Conservation (phyloP, 2,329 filamentous ascomycete genomes). For the Emergomyces orientalis region DNA sequence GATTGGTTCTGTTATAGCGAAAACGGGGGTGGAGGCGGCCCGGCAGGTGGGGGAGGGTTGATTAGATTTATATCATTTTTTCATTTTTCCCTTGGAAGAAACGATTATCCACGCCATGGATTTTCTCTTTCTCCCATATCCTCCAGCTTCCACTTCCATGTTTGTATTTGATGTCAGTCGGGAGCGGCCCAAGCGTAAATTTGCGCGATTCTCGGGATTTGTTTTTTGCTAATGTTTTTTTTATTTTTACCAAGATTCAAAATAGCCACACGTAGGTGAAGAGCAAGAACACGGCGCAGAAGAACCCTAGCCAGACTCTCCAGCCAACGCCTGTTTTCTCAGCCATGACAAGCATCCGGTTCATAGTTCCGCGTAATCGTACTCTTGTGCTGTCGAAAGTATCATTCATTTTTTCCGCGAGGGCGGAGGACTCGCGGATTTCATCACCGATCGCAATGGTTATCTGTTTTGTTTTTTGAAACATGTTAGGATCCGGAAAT, state of each 20-base stretch:
- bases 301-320: constrained; percentile 89
- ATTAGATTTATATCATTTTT: background rate
- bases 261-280: constrained; percentile 94
- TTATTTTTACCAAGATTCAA: constrained; percentile 33
- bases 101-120: background rate
- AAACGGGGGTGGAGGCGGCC: background rate
- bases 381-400: constrained; percentile 77
- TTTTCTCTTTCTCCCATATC: background rate
- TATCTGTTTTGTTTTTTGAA: constrained; percentile 48
- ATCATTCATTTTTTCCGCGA: constrained; percentile 94
- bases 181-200: background rate
- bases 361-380: constrained; percentile 85
- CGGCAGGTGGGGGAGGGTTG: background rate
- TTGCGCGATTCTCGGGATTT: background rate
- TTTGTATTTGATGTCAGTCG: background rate
- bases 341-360: constrained; percentile 92
- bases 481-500: background rate
- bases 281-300: constrained; percentile 67
- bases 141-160: background rate
- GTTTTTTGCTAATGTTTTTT: background rate
- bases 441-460: constrained; percentile 90
- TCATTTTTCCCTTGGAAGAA: background rate
- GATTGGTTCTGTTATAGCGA: background rate
- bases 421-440: constrained; percentile 77
- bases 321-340: constrained; percentile 89